Conservation (phyloP, 1,284 basidiomycete genomes). For the Tylopilus orsonianus region DNA sequence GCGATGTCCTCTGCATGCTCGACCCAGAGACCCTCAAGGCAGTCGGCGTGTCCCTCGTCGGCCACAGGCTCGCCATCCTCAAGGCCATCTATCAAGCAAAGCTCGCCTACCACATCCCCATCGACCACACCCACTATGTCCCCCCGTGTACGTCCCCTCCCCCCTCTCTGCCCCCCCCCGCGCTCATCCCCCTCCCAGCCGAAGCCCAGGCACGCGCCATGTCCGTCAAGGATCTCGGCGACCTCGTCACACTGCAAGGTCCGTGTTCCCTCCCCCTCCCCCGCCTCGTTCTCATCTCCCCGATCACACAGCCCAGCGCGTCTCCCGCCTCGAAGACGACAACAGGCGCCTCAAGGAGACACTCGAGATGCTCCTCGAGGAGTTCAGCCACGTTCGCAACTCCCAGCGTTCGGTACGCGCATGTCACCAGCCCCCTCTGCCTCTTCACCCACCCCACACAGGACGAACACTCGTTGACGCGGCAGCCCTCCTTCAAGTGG, state of each 20-base stretch:
- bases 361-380: conserved; percentile 63
- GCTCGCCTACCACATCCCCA: conserved; percentile 76
- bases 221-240: conserved; percentile 71
- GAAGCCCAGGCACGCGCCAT: conserved; percentile 63
- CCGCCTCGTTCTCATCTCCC: conserved; percentile 7
- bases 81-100: conserved; percentile 90
- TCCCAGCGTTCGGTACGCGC: conserved; percentile 22
- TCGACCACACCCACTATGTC: conserved; percentile 85
- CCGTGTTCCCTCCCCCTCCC: conserved; percentile 17
- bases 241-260: too few relatives aligned
- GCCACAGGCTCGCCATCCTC: conserved; percentile 85
- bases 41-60: conserved; percentile 81
- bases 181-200: conserved; percentile 42
- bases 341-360: conserved; percentile 66
- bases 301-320: conserved; percentile 56
- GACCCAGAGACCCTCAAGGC: conserved; percentile 82
- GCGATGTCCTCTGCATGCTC: conserved; percentile 82
- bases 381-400: conserved; percentile 45
- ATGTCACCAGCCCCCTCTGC: not conserved
- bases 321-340: conserved; percentile 72
- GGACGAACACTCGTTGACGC: conserved; percentile 56
- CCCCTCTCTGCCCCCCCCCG: conserved; percentile 2
- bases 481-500: conserved; percentile 83
- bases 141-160: conserved; percentile 72
- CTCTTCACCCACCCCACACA: conserved; percentile 31